Evolutionary conservation across 768 basidiomycete genomes (phyloP).

Genomic region (Suillus hirtellus): DNA sequence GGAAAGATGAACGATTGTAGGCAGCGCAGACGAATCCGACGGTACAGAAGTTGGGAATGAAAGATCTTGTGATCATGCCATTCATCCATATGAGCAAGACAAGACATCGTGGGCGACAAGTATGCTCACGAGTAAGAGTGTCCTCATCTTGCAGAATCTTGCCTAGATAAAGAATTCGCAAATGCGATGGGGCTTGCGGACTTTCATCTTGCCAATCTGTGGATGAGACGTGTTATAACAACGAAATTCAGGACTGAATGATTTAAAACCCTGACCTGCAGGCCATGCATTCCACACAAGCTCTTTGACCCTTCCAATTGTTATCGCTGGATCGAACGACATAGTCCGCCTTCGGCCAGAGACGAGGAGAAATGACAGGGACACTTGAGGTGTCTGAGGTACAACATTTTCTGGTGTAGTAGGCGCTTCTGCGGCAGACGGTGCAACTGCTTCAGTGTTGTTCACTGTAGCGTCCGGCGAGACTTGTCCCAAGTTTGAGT

Average conservation of each 20-base stretch:
- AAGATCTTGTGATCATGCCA: conserved; percentile 21
- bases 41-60: conserved; percentile 31
- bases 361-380: conserved; percentile 71
- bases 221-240: not conserved
- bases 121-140: conserved; percentile 59
- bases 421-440: not conserved
- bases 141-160: conserved; percentile 86
- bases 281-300: conserved; percentile 85
- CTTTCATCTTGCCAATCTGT: conserved; percentile 79
- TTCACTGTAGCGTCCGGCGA: conserved; percentile 8
- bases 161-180: conserved; percentile 75
- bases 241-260: too few relatives aligned
- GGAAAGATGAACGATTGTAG: conserved; percentile 77
- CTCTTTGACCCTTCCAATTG: conserved; percentile 79
- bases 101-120: not conserved
- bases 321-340: conserved; percentile 73
- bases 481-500: not conserved
- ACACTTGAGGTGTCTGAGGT: conserved; percentile 64
- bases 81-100: not conserved
- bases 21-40: conserved; percentile 32
- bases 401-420: conserved; percentile 24
- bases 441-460: conserved; percentile 15
- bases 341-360: conserved; percentile 69
- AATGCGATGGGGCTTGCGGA: conserved; percentile 74
- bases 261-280: conserved; percentile 44